Base-by-base conservation (phyloP, 2,329 filamentous ascomycete genomes). In the Aspergillus pseudonomiae region DNA sequence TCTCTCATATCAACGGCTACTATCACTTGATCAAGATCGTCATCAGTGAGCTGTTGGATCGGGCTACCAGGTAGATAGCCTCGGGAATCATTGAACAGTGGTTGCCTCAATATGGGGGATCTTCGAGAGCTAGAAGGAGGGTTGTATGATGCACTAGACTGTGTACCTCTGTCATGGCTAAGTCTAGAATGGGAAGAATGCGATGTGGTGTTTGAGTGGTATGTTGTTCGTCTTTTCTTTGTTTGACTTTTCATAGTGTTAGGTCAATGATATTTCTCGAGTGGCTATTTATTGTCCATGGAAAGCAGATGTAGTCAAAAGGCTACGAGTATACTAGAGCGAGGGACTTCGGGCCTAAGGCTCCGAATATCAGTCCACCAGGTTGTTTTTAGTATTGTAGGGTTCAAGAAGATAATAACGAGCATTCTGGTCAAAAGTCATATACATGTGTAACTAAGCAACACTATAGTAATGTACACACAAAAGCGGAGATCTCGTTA, bases 1-100 rank as follows among this genome's bases (percentile, higher is more conserved):
- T 89, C 85, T 65, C 85, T 88, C 74, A 94, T 83, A 63, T 96
- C 89, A 28, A 97, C 81, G 0, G 92, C 91, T 88, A 96, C 92
- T 63, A 96, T 85, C 30, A 93, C 79, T 73, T 95, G 91, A 61
- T 86, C 85, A 43, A 88, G 73, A 0, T 89, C 86, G 41, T 82
- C 80, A 41, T 82, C 77, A 57, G 79, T 77, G 6, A 73, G 71
- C 34, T 72, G 68, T 52, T 74, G 70, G 11, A 75, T 56, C 76
- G 75, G 36, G 77, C 74, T 57, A 65, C 63, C 64, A 7, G 43
- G 12, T 19, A 32, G 45, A 26, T 57, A 58, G 12, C 67, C 48
- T 53, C 62, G 58, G 21, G 41, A 32, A 50, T 57, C 65, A 6
- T 64, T 59, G 7, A 63, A 64, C 39, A 45, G 62, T 32, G 62